Evolutionary conservation across 495 filamentous ascomycete species (phyloP), one percentile per base, ranked within the genome.

Genomic region (Neurospora sublineolata): DNA sequence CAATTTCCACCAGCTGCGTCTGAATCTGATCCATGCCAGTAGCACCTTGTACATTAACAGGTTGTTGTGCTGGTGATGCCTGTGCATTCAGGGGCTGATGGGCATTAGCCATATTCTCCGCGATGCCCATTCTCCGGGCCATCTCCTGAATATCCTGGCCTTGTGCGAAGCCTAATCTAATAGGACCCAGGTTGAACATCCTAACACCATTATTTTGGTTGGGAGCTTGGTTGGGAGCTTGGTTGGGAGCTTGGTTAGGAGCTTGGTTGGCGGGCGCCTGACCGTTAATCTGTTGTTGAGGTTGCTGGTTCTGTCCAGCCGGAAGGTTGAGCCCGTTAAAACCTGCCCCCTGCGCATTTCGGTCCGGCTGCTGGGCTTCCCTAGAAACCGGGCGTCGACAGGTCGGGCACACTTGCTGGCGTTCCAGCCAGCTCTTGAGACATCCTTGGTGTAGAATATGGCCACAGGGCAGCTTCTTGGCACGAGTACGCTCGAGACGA

Each of bases 371-470:
- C 67, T 74, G 70, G 8, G 75, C 76, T 10, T 82, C 78, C 36
- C 80, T 77, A 58, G 92, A 81, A 38, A 99, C 96, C 27, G 95
- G 87, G 38, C 92, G 86, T 71, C 95, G 89, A 79, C 95, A 99
- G 4, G 94, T 98, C 12, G 95, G 95, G 80, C 95, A 99, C 30
- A 95, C 94, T 79, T 98, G 96, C 79, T 99, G 95, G 70, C 95
- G 89, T 82, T 98, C 95, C n/a, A 99, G 83, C 95, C 95, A 99
- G 79, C 94, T 96, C 77, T 93, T 90, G 60, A 99, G 87, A 77
- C 95, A 99, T 23, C 93, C 89, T 74, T 97, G 93, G 80, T 99
- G 95, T 39, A 99, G 82, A 67, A 97, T 94, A 79, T 99, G 95
- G 3, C 94, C 94, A 78, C 95, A 99, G 0, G 95, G 95, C 11